Evolutionary conservation across 2,329 filamentous ascomycete species (phyloP), one percentile per base, ranked within the genome.

Genomic region (Macrophomina phaseolina): DNA sequence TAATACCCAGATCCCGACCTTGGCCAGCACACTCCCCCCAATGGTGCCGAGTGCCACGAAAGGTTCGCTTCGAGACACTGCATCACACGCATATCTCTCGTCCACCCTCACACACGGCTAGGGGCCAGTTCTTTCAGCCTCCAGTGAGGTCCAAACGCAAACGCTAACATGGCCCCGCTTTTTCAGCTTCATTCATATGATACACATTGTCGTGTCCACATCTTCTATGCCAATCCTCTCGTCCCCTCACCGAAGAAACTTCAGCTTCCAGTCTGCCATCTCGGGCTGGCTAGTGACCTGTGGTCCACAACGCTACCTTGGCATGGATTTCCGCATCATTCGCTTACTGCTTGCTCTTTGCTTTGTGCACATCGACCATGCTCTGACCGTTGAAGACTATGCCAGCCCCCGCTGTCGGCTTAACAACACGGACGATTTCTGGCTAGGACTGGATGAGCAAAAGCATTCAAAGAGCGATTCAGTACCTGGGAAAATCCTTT

Each of bases 81-180:
- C 16, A n/a, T 45, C 42, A 7, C 42, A 45, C 12, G 5, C 42
- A 45, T n/a, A 40, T 16, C 16, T 23, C 11, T 3, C 34, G 32
- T 32, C 28, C 49, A 9, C 28, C 6, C 28, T 34, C 28, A 8
- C 9, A 53, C 28, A 23, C 30, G 12, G 12, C 32, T 55, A 30
- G 52, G 32, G 52, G 34, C 32, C 8, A n/a, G 18, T 18, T 12
- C n/a, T 55, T 38, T 55, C 52, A 55, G 52, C 52, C 52, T 55
- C 52, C 4, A 55, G 32, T 55, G 32, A 34, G 52, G 34, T 55
- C 52, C 32, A 18, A 40, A 18, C 16, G 34, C 8, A 6, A 6
- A 32, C 48, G 48, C 14, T 11, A 36, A 16, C n/a, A 32, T 16
- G 9, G 8, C 52, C 34, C 32, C 34, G 18, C 16, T 8, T 16